A percentile compares a stretch with the other conserved stretches of the same genome.
Evolutionary conservation across 805 yeast genomes (phyloP).

Genomic region (Ogataea methylovora): DNA sequence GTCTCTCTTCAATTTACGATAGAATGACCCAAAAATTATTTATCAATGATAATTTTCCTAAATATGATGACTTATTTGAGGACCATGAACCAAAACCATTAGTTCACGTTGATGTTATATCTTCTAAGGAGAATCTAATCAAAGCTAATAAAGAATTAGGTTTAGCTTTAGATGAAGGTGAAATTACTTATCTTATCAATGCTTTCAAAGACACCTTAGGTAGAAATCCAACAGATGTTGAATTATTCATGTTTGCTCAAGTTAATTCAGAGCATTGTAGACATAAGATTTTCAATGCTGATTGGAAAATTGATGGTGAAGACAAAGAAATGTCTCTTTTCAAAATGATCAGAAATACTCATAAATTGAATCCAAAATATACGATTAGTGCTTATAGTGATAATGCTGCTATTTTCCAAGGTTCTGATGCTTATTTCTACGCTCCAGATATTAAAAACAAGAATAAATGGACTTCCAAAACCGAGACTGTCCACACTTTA

Average conservation of each 20-base stretch:
- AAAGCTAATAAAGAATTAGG: slow-evolving; percentile 82
- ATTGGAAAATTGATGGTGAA: slow-evolving; percentile 90
- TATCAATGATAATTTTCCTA: slow-evolving; percentile 50
- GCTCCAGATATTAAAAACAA: slow-evolving; percentile 65
- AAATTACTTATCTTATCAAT: slow-evolving; percentile 76
- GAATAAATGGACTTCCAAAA: slow-evolving; percentile 64
- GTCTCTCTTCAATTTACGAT: slow-evolving; percentile 72
- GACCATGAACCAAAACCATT: slow-evolving; percentile 79
- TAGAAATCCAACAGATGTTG: slow-evolving; percentile 96
- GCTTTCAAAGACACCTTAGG: slow-evolving; percentile 73
- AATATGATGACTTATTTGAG: slow-evolving; percentile 63
- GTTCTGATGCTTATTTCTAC: slow-evolving; percentile 66
- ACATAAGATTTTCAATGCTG: slow-evolving; percentile 97
- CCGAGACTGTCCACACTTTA: slow-evolving; percentile 79
- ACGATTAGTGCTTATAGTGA: slow-evolving; percentile 95
- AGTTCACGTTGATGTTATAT: slow-evolving; percentile 60
- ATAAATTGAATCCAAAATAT: slow-evolving; percentile 65
- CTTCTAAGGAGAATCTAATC: slow-evolving; percentile 48
- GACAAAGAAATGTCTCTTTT: slow-evolving; percentile 70
- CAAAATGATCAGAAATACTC: slow-evolving; percentile 95
- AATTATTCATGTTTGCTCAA: slow-evolving; percentile 97
- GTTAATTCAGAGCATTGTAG: slow-evolving; percentile 99
- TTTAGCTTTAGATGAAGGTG: slow-evolving; percentile 90
- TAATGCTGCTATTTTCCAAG: slow-evolving; percentile 93
- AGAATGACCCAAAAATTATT: slow-evolving; percentile 86